phyloP scores from a whole-genome alignment of 2,329 filamentous ascomycete species.

The Pyrenochaeta sp. region DNA sequence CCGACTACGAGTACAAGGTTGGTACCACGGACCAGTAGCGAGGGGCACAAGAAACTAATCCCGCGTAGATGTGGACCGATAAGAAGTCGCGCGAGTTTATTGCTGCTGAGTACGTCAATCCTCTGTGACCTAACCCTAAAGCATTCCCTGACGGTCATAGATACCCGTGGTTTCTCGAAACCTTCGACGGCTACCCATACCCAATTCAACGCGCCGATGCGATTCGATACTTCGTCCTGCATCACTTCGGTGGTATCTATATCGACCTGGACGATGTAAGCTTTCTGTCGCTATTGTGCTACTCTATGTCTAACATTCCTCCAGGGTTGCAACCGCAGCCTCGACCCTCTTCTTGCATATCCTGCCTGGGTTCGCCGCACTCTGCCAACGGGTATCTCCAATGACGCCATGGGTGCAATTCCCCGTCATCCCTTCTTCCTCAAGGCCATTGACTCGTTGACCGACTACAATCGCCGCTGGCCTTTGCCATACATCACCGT shows the following conservation, averaged over 20 bases:
- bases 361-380: constrained; percentile 76
- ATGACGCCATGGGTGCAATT: constrained; percentile 79
- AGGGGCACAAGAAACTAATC: constrained; percentile 25
- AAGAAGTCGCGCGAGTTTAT: constrained; percentile 74
- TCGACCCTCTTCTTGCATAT: constrained; percentile 73
- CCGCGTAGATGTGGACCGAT: constrained; percentile 75
- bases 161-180: constrained; percentile 79
- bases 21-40: constrained; percentile 16
- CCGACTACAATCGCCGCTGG: constrained; percentile 74
- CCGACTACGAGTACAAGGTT: constrained; percentile 78
- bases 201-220: constrained; percentile 80
- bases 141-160: constrained; percentile 27
- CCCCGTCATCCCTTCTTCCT: constrained; percentile 78
- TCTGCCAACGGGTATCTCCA: constrained; percentile 78
- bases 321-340: constrained; percentile 71
- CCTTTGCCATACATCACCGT: constrained; percentile 76
- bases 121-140: too few species aligned
- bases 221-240: constrained; percentile 80
- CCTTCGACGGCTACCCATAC: constrained; percentile 76
- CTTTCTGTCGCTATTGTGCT: constrained; percentile 1
- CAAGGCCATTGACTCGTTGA: constrained; percentile 71
- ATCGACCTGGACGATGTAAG: constrained; percentile 76
- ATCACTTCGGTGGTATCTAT: constrained; percentile 80
- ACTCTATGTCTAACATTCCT: constrained; percentile 7
- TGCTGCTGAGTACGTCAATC: constrained; percentile 61